Evolutionary conservation across 1,284 basidiomycete species (phyloP), one percentile per base, ranked within the genome.

Genomic region (Paramarasmius palmivorus): DNA sequence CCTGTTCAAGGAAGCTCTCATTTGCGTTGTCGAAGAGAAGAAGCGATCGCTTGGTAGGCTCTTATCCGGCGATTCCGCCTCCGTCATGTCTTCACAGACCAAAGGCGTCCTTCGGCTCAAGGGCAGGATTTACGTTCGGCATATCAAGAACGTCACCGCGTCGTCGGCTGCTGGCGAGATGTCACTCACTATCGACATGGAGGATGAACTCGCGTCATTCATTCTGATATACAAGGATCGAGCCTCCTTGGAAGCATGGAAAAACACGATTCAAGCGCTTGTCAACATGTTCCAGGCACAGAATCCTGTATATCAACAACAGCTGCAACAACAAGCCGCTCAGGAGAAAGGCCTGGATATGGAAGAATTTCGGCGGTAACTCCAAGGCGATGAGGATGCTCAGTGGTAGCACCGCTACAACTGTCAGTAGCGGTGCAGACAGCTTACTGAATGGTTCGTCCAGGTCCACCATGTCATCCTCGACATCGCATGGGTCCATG

Each of bases 11-110:
- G 93, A 98, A 66, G 96, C 96, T 9, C 88, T 99, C 56, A 93
- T 98, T 57, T 99, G 95, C 69, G 92, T 98, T 14, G 84, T 92
- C 20, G 96, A 98, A 68, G 95, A 98, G 72, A 90, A 89, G 74
- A 94, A 92, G 65, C 86, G 88, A 20, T 79, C 86, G 1, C 74
- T 93, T 1, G 86, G 86, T 4, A 79, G 91, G 46, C 76, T 93
- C 45, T 73, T 92, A 2, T 82, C 84, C 29, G 81, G 77, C 41
- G 78, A 82, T 55, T 63, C 75, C 4, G 69, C 69, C 14, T 75
- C 78, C 37, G 73, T 74, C 14, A 65, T 71, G n/a, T 65, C 65
- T 25, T 76, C 77, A 50, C 77, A 79, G 53, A 79, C 82, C 35
- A 90, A 88, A 64, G 90, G 92, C 15, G 86, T 92, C 5, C 79